Percentiles rank a stretch among this genome's conserved stretches.
Evolutionary conservation across 2,329 filamentous ascomycete genomes (phyloP).

Genomic region (Cladosporium cucumerinum): DNA sequence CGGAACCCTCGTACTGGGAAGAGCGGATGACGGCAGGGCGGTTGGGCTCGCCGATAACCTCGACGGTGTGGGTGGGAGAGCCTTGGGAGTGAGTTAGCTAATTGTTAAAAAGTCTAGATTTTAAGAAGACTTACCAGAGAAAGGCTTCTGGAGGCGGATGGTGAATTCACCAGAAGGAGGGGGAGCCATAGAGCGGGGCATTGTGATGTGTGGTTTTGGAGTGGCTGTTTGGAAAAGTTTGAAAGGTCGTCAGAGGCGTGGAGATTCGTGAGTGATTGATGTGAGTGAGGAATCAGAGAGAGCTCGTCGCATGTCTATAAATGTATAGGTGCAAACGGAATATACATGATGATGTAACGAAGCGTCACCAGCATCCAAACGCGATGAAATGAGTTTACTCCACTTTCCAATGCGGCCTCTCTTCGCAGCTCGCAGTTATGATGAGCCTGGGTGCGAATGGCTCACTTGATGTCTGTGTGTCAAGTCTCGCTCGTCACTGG

Average conservation of each 20-base stretch:
- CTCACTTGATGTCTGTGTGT: neutral
- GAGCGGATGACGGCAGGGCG: conserved; percentile 37
- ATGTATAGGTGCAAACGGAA: conserved; percentile 3
- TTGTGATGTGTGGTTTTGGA: conserved; percentile 20
- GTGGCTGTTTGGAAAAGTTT: neutral
- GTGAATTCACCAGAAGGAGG: conserved; percentile 38
- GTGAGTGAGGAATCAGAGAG: neutral
- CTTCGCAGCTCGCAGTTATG: conserved; percentile 2
- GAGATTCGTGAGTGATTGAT: neutral
- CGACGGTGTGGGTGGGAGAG: conserved; percentile 33
- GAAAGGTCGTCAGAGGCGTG: neutral
- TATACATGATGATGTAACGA: conserved; percentile 13
- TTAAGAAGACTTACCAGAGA: conserved; percentile 26
- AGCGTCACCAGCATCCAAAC: neutral
- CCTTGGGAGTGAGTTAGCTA: conserved; percentile 25
- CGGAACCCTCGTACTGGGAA: conserved; percentile 32
- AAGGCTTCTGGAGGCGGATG: conserved; percentile 34
- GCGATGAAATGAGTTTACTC: neutral
- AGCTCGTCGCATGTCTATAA: conserved; percentile 8
- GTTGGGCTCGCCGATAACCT: conserved; percentile 43
- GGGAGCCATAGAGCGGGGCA: conserved; percentile 37
- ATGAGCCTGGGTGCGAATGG: neutral
- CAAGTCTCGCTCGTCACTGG: neutral
- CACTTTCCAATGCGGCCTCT: conserved; percentile 8
- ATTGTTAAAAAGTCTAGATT: neutral